Evolutionary conservation across 1,284 basidiomycete species (phyloP).

Genomic region (Boletus hoseneyae): DNA sequence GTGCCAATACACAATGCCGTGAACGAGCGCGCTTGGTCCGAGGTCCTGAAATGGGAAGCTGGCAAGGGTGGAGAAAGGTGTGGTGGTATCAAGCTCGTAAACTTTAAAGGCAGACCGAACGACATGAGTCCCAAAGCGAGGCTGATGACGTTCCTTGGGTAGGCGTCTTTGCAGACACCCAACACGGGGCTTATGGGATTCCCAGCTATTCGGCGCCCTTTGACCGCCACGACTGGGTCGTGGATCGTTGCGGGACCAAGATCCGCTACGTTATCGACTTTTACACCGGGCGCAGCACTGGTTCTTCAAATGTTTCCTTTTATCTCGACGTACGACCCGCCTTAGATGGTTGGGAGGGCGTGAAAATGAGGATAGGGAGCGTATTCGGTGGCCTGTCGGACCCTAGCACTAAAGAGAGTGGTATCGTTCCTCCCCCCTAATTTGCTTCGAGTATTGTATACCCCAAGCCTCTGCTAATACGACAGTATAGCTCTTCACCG

Average conservation of each 20-base stretch:
- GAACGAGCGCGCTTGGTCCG: slow-evolving; percentile 94
- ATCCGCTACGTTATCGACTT: slow-evolving; percentile 98
- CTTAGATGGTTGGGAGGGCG: slow-evolving; percentile 86
- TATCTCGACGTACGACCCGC: slow-evolving; percentile 95
- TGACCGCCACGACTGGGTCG: slow-evolving; percentile 96
- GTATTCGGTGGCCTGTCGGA: slow-evolving; percentile 47
- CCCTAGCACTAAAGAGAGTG: slow-evolving; percentile 14
- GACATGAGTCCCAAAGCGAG: slow-evolving; percentile 81
- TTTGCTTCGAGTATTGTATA: slow-evolving; percentile 9
- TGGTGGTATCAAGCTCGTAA: slow-evolving; percentile 82
- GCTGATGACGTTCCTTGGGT: slow-evolving; percentile 85
- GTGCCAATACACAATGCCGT: slow-evolving; percentile 99
- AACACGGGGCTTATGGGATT: slow-evolving; percentile 1
- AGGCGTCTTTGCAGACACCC: slow-evolving; percentile 32
- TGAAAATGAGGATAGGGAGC: slow-evolving; percentile 67
- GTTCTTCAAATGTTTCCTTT: slow-evolving; percentile 61
- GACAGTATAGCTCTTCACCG: slow-evolving; percentile 28
- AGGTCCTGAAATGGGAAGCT: slow-evolving; percentile 88
- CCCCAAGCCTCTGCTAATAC: slow-evolving; percentile 16
- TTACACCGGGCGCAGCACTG: slow-evolving; percentile 79
- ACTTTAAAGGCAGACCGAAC: slow-evolving; percentile 78
- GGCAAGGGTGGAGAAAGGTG: slow-evolving; percentile 77
- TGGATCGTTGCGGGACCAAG: slow-evolving; percentile 87
- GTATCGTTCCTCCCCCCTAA: slow-evolving; percentile 21
- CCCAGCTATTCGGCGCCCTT: slow-evolving; percentile 89